Evolutionary conservation across 108 stramenopile genomes (phyloP).

Genomic region (Cyclotella choctawhatcheeana): DNA sequence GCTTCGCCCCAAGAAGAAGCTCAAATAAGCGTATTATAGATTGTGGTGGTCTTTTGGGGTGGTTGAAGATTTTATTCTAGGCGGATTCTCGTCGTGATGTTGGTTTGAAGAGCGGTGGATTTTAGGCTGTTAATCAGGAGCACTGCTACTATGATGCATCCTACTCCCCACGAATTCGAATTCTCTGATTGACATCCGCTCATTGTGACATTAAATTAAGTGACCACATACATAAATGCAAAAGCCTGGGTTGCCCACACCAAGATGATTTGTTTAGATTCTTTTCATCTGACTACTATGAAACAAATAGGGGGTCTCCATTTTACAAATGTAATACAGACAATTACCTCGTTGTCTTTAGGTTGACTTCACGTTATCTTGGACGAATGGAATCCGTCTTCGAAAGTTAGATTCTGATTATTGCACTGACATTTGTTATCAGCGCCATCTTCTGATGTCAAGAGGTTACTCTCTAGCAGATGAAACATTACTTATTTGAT

Average conservation of each 20-base stretch:
- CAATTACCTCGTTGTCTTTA: no score
- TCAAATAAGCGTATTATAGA: conserved; percentile 90
- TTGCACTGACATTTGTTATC: no score
- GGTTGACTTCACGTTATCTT: no score
- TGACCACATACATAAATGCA: background rate
- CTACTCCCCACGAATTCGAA: background rate
- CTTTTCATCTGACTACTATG: no score
- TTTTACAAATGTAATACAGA: no score
- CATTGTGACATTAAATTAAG: conserved; percentile 6
- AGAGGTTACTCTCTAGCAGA: no score
- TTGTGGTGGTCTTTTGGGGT: background rate
- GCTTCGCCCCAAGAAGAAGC: conserved; percentile 99
- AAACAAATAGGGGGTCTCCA: no score
- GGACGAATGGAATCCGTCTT: no score
- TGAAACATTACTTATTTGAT: no score
- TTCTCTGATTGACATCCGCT: background rate
- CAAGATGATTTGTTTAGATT: no score
- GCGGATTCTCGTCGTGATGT: background rate
- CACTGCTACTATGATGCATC: background rate
- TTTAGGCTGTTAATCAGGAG: background rate
- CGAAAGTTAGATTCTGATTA: no score
- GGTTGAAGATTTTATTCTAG: background rate
- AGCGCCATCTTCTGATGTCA: no score
- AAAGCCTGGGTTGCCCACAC: background rate
- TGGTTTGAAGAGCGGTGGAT: background rate